Percentiles rank a stretch among this genome's conserved stretches.
Conservation (phyloP, 2,329 filamentous ascomycete genomes). For the Cytospora leucostoma region DNA sequence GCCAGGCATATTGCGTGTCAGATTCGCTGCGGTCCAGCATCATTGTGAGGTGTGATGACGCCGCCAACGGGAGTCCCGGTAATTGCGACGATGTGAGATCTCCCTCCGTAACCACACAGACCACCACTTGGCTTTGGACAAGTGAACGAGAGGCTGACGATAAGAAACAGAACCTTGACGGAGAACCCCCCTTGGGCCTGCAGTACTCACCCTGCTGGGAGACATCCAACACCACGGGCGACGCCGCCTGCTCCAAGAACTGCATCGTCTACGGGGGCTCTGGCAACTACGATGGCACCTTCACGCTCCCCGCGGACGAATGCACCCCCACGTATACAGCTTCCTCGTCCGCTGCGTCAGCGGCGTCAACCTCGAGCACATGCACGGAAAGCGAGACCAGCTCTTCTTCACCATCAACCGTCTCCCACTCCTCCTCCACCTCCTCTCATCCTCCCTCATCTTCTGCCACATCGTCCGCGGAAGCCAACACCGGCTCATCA, state of each 20-base stretch:
- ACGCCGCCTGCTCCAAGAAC: conserved; percentile 53
- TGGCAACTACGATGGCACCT: conserved; percentile 35
- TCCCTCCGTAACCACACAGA: background rate
- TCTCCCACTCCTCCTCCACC: too few species aligned
- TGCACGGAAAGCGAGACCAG: conserved; percentile 5
- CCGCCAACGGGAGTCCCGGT: conserved; percentile 41
- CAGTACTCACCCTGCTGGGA: conserved; percentile 44
- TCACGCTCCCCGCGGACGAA: conserved; percentile 40
- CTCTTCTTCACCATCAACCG: background rate
- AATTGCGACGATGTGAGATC: conserved; percentile 44
- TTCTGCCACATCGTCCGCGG: background rate
- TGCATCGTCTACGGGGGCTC: conserved; percentile 47
- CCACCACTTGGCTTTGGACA: background rate
- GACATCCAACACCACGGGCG: conserved; percentile 41
- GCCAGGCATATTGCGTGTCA: conserved; percentile 46
- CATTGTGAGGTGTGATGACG: conserved; percentile 49
- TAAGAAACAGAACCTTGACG: conserved; percentile 42
- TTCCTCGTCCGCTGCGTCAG: conserved; percentile 18
- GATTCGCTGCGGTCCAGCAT: conserved; percentile 45
- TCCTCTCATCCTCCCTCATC: background rate
- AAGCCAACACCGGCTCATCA: conserved; percentile 22
- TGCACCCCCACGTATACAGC: conserved; percentile 39
- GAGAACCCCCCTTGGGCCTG: conserved; percentile 43
- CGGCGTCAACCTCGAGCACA: conserved; percentile 28
- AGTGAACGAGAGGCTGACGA: background rate